These are phyloP conservation scores for Rhynchospora tenuis DNA, from an alignment of 176 grass and related monocot species.

Conservation along the genomic window DNA sequence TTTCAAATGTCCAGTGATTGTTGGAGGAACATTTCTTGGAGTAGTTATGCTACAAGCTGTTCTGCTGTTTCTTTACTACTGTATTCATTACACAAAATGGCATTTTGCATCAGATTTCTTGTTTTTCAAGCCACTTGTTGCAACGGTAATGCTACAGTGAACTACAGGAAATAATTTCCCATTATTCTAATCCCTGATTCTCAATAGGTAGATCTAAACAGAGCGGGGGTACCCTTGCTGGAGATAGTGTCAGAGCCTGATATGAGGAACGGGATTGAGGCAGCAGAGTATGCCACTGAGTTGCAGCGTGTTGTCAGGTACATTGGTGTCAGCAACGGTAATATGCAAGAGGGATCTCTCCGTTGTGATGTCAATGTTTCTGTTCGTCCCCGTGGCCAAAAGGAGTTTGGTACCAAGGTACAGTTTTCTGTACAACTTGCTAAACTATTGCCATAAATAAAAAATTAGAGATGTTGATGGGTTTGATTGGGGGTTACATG, in stretches of 20 bases:
- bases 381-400: constrained; percentile 57
- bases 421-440: background rate
- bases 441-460: background rate
- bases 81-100: background rate
- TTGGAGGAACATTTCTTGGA: background rate
- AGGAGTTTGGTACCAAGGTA: constrained; percentile 94
- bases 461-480: background rate
- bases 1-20: background rate
- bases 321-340: constrained; percentile 87
- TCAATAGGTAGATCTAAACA: constrained; percentile 77
- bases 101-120: background rate
- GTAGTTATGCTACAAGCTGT: background rate
- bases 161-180: background rate
- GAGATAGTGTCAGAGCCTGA: constrained; percentile 85
- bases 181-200: constrained; percentile 1
- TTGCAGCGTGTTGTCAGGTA: constrained; percentile 80
- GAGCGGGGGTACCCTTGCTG: constrained; percentile 88
- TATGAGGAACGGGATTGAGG: constrained; percentile 82
- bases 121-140: background rate
- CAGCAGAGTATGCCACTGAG: constrained; percentile 79
- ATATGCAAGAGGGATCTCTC: constrained; percentile 98
- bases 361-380: constrained; percentile 98
- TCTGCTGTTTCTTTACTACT: background rate
- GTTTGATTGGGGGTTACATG: background rate
- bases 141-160: background rate